These are phyloP conservation scores for Capsicum chinense DNA, from an alignment of 257 asterid species.

Conservation along the genomic window DNA sequence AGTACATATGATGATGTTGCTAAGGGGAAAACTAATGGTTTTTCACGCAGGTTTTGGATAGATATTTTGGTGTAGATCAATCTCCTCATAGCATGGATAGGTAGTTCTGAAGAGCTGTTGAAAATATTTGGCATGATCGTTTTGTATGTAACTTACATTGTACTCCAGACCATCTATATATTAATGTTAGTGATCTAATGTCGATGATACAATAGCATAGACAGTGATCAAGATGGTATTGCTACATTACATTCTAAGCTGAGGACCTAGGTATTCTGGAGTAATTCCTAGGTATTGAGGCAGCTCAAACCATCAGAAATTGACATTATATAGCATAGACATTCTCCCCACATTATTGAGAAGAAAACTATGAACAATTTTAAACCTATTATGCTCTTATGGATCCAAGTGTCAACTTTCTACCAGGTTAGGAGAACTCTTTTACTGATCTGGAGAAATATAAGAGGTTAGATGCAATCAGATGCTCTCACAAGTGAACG, in stretches of 20 bases:
- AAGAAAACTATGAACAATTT: neutral
- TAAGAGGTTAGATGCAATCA: neutral
- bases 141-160: neutral
- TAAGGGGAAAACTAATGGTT: neutral
- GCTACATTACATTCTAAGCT: neutral
- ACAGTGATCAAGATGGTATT: neutral
- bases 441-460: neutral
- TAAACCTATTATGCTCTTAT: neutral
- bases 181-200: neutral
- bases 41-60: neutral
- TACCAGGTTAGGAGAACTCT: neutral
- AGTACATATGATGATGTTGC: neutral
- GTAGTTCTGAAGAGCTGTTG: neutral
- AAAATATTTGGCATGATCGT: too few species aligned
- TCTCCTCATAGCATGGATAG: neutral
- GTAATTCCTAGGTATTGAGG: neutral
- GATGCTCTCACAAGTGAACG: neutral
- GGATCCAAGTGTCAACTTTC: neutral
- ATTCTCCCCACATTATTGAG: constrained; percentile 12
- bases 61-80: neutral
- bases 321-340: neutral
- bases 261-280: too few species aligned
- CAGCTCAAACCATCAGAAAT: neutral
- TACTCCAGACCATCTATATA: neutral
- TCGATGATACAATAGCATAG: neutral